phyloP scores from a whole-genome alignment of 208 protist species.

The Leishmania gerbilli region DNA sequence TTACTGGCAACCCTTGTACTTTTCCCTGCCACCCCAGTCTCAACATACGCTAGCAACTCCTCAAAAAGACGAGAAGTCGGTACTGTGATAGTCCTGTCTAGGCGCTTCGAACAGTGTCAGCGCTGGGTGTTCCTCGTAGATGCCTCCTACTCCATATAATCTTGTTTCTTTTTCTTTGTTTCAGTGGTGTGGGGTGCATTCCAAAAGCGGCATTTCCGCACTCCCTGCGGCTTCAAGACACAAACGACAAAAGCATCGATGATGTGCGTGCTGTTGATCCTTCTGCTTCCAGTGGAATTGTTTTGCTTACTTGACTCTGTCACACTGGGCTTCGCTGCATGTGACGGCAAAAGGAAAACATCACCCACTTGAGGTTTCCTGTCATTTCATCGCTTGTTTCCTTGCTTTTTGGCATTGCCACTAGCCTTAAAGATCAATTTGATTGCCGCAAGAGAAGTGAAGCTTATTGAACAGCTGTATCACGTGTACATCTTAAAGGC shows the following conservation, averaged over 20 bases:
- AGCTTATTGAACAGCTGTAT: neutral
- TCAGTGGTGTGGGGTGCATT: neutral
- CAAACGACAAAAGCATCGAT: neutral
- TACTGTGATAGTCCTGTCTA: neutral
- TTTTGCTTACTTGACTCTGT: neutral
- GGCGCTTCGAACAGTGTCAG: neutral
- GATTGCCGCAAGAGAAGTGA: neutral
- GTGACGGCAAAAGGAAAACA: neutral
- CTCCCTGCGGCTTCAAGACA: neutral
- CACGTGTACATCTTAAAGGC: neutral
- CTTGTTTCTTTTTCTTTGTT: neutral
- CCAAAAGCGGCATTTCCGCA: neutral
- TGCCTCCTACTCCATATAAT: neutral
- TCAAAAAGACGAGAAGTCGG: neutral
- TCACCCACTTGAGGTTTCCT: neutral
- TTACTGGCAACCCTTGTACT: neutral
- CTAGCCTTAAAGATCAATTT: neutral
- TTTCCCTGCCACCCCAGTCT: neutral
- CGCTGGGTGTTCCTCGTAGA: neutral
- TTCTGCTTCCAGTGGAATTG: neutral
- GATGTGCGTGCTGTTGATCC: neutral
- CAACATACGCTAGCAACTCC: neutral
- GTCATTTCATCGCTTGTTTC: neutral
- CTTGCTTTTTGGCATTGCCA: neutral
- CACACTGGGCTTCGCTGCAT: neutral